These are phyloP conservation scores for Amanita molliuscula DNA, from an alignment of 768 basidiomycete species.

Conservation along the genomic window DNA sequence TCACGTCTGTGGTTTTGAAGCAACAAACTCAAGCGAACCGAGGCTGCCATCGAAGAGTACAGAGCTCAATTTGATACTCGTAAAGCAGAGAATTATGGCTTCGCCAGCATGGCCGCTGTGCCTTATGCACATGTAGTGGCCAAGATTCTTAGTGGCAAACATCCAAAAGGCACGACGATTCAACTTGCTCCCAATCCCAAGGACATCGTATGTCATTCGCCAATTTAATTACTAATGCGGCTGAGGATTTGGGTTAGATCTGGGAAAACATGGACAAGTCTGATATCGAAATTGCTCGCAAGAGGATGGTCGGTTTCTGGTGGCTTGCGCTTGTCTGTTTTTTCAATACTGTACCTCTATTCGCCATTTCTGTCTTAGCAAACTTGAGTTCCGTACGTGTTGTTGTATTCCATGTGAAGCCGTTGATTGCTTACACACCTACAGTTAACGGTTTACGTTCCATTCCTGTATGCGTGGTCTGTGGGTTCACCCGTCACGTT, in stretches of 20 bases:
- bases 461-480: conserved; percentile 69
- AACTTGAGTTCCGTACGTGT: conserved; percentile 71
- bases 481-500: conserved; percentile 55
- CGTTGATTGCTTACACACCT: conserved; percentile 9
- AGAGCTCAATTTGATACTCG: conserved; percentile 61
- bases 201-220: conserved; percentile 53
- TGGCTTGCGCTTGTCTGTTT: conserved; percentile 76
- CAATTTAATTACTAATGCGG: neutral
- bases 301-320: conserved; percentile 67
- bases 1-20: conserved; percentile 16
- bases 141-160: conserved; percentile 54
- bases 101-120: conserved; percentile 83
- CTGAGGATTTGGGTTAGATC: conserved; percentile 37
- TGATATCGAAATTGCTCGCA: conserved; percentile 52
- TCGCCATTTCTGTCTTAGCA: conserved; percentile 84
- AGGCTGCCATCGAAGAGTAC: conserved; percentile 63
- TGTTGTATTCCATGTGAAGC: neutral
- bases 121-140: conserved; percentile 86
- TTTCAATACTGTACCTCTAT: conserved; percentile 89
- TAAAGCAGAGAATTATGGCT: conserved; percentile 85
- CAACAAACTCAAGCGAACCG: conserved; percentile 51
- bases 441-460: conserved; percentile 57
- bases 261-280: conserved; percentile 86
- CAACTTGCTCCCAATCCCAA: conserved; percentile 80
- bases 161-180: conserved; percentile 63